Conservation (phyloP, 2,329 filamentous ascomycete genomes). For the Neofusicoccum ribis region DNA sequence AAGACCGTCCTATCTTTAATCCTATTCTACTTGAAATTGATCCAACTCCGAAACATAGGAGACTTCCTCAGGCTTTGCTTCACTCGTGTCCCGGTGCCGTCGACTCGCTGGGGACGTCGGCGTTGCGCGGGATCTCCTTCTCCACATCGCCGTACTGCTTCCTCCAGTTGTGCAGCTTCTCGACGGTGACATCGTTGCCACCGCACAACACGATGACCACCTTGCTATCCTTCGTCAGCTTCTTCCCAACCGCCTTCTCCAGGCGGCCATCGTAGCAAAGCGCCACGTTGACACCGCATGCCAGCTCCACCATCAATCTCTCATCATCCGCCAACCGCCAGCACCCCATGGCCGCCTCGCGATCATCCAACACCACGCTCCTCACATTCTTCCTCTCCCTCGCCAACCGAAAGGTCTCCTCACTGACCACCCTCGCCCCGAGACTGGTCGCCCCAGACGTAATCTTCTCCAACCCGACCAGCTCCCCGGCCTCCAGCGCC, state of each 20-base stretch:
- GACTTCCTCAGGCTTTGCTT: background rate
- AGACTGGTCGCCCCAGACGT: constrained; percentile 74
- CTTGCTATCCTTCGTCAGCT: constrained; percentile 74
- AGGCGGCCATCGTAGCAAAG: constrained; percentile 35
- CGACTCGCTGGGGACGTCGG: constrained; percentile 12
- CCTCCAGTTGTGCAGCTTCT: constrained; percentile 78
- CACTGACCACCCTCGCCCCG: constrained; percentile 66
- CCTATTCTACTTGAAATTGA: background rate
- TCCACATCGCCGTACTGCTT: constrained; percentile 61
- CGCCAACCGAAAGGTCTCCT: constrained; percentile 65
- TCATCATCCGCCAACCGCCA: constrained; percentile 80
- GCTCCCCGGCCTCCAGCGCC: constrained; percentile 56
- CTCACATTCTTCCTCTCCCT: constrained; percentile 53
- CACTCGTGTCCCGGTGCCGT: constrained; percentile 3
- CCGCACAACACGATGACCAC: constrained; percentile 89
- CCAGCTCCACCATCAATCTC: constrained; percentile 75
- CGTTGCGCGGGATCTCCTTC: constrained; percentile 15
- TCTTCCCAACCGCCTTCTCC: constrained; percentile 90
- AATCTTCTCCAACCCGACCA: constrained; percentile 67
- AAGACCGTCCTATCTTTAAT: background rate
- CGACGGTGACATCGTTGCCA: constrained; percentile 53
- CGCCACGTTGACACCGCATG: constrained; percentile 80
- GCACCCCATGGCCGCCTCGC: constrained; percentile 76
- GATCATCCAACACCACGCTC: constrained; percentile 68
- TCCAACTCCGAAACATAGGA: background rate